Evolutionary conservation across 2,329 filamentous ascomycete genomes (phyloP).

Genomic region (Davidsoniella australis): DNA sequence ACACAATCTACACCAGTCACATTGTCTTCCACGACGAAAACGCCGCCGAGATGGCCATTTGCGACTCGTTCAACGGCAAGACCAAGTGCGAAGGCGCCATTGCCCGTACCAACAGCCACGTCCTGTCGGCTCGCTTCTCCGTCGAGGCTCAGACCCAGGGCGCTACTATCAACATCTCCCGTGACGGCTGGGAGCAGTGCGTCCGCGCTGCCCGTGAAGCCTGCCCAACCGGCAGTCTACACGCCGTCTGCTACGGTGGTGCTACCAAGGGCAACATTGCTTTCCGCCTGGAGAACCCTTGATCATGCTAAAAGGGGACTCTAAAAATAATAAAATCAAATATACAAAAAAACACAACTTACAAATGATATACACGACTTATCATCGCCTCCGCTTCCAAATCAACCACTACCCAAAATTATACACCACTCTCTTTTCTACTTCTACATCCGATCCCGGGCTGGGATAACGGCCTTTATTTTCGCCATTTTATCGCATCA

Average conservation of each 20-base stretch:
- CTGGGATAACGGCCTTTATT: background rate
- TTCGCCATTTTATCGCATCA: background rate
- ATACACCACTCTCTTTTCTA: too few species aligned
- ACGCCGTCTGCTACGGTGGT: conserved; percentile 29
- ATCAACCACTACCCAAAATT: too few species aligned
- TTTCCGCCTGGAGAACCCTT: conserved; percentile 22
- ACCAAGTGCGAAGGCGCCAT: conserved; percentile 29
- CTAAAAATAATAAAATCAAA: background rate
- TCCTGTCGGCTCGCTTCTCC: conserved; percentile 31
- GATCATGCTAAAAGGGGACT: background rate
- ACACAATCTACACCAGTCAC: conserved; percentile 15
- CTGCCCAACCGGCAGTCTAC: conserved; percentile 32
- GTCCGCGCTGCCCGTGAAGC: conserved; percentile 33
- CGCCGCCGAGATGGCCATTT: conserved; percentile 31
- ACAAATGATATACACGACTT: background rate
- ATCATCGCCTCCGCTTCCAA: too few species aligned
- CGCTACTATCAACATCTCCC: conserved; percentile 34
- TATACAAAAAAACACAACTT: background rate
- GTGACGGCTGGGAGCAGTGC: conserved; percentile 36
- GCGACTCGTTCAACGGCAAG: conserved; percentile 32
- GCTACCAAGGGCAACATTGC: conserved; percentile 28
- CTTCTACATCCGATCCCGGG: background rate
- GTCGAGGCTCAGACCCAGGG: conserved; percentile 26
- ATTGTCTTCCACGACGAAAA: conserved; percentile 33
- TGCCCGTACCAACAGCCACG: conserved; percentile 26